These are phyloP conservation scores for Dalbergia cochinchinensis DNA, from an alignment of 306 rosid genomes.

Conservation along the genomic window DNA sequence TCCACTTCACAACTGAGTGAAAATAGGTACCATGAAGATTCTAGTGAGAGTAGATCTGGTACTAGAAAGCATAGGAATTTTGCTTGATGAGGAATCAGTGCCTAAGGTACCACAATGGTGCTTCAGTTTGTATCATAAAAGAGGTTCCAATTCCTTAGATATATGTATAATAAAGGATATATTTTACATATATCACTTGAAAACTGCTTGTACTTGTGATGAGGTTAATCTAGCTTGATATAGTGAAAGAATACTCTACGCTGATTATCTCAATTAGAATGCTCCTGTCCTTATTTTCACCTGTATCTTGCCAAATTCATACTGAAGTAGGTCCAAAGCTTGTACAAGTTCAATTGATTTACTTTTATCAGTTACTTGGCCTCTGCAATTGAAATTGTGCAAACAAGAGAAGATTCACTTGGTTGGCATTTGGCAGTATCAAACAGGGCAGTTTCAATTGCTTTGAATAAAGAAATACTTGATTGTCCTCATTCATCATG, in stretches of 20 bases:
- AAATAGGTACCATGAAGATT: conserved; percentile 18
- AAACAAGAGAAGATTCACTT: not conserved
- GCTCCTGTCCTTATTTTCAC: conserved; percentile 1
- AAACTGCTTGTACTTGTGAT: not conserved
- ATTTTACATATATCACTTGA: conserved; percentile 15
- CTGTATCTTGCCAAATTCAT: conserved; percentile 18
- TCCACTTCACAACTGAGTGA: conserved; percentile 73
- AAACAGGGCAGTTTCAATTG: conserved; percentile 11
- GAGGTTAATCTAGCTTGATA: conserved; percentile 1
- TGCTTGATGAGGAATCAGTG: not conserved
- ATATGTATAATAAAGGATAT: not conserved
- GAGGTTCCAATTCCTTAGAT: conserved; percentile 26
- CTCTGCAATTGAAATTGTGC: conserved; percentile 7
- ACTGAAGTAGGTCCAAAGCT: not conserved
- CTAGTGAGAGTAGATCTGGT: conserved; percentile 45
- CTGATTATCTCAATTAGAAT: conserved; percentile 7
- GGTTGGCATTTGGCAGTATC: not conserved
- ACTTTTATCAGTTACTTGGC: not conserved
- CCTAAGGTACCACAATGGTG: conserved; percentile 6
- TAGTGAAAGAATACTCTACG: conserved; percentile 12
- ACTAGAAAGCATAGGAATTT: conserved; percentile 16
- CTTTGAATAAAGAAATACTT: not conserved
- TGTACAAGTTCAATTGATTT: not conserved
- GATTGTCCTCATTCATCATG: not conserved
- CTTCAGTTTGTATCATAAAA: conserved; percentile 28